Evolutionary conservation across 441 rosid genomes (phyloP).

Genomic region (Rhodomyrtus psidioides): DNA sequence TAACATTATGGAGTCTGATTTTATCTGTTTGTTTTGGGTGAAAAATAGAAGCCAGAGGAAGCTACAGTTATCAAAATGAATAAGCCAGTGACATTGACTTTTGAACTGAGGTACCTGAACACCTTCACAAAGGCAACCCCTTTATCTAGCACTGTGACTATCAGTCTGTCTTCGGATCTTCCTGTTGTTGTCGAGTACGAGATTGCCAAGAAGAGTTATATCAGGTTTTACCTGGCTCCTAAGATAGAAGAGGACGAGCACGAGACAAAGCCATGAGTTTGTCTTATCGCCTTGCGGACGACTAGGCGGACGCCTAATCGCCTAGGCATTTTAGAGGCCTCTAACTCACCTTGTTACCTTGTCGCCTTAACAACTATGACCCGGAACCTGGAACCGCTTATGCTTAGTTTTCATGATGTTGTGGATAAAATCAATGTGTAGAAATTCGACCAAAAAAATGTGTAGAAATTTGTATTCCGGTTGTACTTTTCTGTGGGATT

Average conservation of each 20-base stretch:
- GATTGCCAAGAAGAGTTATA: constrained; percentile 92
- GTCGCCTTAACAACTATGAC: no score
- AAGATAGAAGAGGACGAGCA: constrained; percentile 91
- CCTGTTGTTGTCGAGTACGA: constrained; percentile 97
- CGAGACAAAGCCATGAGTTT: constrained; percentile 33
- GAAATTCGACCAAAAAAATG: not conserved
- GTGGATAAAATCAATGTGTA: not conserved
- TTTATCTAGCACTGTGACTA: constrained; percentile 62
- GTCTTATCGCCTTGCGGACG: not conserved
- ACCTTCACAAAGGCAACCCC: constrained; percentile 94
- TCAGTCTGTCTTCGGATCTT: constrained; percentile 84
- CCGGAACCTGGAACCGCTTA: no score
- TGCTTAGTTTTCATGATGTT: not conserved
- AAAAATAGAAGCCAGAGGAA: constrained; percentile 73
- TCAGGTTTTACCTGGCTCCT: constrained; percentile 87
- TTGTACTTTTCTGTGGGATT: not conserved
- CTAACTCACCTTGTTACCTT: no score
- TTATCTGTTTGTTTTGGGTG: constrained; percentile 1
- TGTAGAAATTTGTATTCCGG: not conserved
- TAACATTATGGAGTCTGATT: not conserved
- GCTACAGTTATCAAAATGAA: constrained; percentile 77
- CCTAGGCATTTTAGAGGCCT: no score
- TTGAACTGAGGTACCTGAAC: constrained; percentile 92
- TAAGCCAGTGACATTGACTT: constrained; percentile 91
- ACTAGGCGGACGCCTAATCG: no score